Base-by-base conservation (phyloP, 2,329 filamentous ascomycete species). In the Diplodia sapinea region DNA sequence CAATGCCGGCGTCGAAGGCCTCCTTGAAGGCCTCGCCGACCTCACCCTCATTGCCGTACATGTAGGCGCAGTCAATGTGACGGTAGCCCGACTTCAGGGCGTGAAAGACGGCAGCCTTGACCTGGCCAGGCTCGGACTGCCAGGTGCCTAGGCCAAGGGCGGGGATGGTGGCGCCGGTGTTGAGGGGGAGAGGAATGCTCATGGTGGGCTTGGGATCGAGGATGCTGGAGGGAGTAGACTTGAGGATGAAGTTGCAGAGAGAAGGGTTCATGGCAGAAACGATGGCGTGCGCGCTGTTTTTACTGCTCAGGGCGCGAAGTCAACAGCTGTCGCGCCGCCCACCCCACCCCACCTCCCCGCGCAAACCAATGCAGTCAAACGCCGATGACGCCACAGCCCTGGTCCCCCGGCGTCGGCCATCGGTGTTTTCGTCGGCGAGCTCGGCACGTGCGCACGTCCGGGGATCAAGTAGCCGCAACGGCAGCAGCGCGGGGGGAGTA, bases 11-110 rank as follows among this genome's bases (percentile, higher is more conserved):
- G 76, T 90, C 86, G 81, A 95, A 92, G 74, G 92, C 92, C 72
- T 90, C 90, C 69, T 89, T 87, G 55, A 94, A 85, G 73, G 92
- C 92, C 77, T 93, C 82, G 68, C 91, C 92, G 71, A 86, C 88
- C 79, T 93, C 91, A 72, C 87, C 87, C 80, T 94, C 92, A 79
- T 94, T 94, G 74, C 90, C 91, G 80, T 95, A 94, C 80, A 94
- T 91, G 69, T 75, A 78, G 67, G 77, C 76, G 47, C 77, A 76
- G 80, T 93, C 91, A 72, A 93, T 84, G 74, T 84, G 83, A 56
- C 79, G 77, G 76, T 84, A 84, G 20, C 82, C 82, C n/a, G 72
- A 72, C 73, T 82, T 81, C 69, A 84, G 79, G 11, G 82, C 82
- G 67, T 83, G 80, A 36, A 79, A 71, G 7, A 84, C 82, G 17